Evolutionary conservation across 2,329 filamentous ascomycete genomes (phyloP).

Genomic region (Cordyceps cateniannulata): DNA sequence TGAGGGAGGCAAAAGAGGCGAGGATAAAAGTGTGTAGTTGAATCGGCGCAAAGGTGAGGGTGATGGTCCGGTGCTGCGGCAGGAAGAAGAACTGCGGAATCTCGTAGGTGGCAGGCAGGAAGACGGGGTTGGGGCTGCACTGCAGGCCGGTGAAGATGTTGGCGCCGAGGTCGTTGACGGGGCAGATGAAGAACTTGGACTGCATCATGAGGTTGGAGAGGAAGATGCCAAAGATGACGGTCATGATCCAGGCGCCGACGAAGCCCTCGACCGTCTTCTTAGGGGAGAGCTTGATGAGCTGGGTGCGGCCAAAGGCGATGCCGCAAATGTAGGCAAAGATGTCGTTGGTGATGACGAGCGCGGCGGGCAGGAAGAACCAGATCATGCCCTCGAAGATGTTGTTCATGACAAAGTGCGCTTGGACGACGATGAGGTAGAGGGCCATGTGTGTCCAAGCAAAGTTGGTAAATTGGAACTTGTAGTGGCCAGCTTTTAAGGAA

Average conservation of each 20-base stretch:
- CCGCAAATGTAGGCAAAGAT: conserved; percentile 98
- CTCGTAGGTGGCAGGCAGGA: conserved; percentile 68
- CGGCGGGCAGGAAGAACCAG: conserved; percentile 96
- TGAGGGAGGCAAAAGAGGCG: conserved; percentile 89
- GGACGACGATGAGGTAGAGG: conserved; percentile 92
- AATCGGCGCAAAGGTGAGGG: conserved; percentile 75
- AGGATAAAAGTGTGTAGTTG: conserved; percentile 89
- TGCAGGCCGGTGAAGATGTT: conserved; percentile 87
- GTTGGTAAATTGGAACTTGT: conserved; percentile 98
- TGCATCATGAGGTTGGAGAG: conserved; percentile 80
- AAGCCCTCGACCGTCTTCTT: conserved; percentile 99
- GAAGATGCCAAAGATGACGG: conserved; percentile 73
- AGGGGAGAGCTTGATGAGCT: conserved; percentile 94
- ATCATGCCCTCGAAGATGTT: conserved; percentile 99
- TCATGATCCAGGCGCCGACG: conserved; percentile 93
- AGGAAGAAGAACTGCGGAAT: conserved; percentile 67
- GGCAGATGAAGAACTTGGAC: conserved; percentile 97
- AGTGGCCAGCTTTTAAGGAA: conserved; percentile 90
- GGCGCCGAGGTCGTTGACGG: conserved; percentile 90
- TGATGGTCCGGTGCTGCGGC: conserved; percentile 51
- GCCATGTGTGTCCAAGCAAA: conserved; percentile 99
- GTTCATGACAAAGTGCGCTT: conserved; percentile 99
- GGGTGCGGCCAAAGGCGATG: conserved; percentile 92
- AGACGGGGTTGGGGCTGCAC: conserved; percentile 87
- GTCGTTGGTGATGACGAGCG: conserved; percentile 95